Evolutionary conservation across 176 grass and related monocot species (phyloP), one percentile per base, ranked within the genome.

Genomic region (Pontederia crassipes): DNA sequence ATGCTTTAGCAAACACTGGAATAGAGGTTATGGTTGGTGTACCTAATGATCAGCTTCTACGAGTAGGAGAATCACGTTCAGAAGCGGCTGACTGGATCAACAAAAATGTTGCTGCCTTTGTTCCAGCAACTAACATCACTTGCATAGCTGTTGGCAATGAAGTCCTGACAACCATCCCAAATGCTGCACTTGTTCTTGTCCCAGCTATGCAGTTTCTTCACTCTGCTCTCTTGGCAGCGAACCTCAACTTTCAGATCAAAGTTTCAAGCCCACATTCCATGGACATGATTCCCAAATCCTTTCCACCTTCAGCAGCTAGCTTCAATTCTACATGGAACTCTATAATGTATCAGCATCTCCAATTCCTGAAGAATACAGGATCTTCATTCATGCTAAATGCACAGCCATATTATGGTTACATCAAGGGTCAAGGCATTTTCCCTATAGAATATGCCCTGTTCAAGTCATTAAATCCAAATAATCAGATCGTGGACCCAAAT

Each of bases 371-470:
- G 60, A 77, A 51, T 57, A 83, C 76, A 52, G 79, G 68, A 48
- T 88, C 87, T 60, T 69, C 80, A 27, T 98, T 98, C 77, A 92
- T 98, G 93, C 59, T 98, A 65, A 92, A 98, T 74, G 93, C 93
- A 10, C 93, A 98, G 62, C 87, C 93, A 3, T 98, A 98, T 66
- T 98, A 85, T 76, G 79, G 79, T 18, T 98, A 83, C 58, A 83
- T 86, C 20, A 76, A 80, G 53, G 84, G 84, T 20, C 78, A 75
- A 82, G 93, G 93, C 0, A 74, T 98, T 67, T 98, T 98, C 64
- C 87, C 93, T 9, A 75, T 98, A 18, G 93, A 88, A 56, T 98
- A 81, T 79, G 93, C 84, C 8, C 67, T 98, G 4, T 92, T 92
- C 61, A 69, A 54, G 28, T 80, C 87, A 20, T 78, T 88, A 48